Conservation (phyloP, 768 basidiomycete genomes). For the Rhodocollybia butyracea region DNA sequence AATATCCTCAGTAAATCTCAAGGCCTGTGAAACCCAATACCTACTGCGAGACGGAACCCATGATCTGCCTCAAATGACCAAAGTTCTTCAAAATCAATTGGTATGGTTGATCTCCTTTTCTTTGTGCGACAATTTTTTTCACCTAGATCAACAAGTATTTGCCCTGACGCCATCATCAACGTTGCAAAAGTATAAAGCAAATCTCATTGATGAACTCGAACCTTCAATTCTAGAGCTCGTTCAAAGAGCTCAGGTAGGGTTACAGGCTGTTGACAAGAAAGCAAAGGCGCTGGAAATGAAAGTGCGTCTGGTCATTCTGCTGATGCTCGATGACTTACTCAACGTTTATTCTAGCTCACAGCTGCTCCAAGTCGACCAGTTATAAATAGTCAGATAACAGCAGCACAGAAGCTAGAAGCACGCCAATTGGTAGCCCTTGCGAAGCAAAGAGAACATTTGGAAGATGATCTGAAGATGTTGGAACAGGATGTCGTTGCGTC, state of each 20-base stretch:
- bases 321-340: neutral
- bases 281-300: conserved; percentile 61
- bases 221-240: conserved; percentile 77
- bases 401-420: conserved; percentile 63
- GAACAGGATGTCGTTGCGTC: conserved; percentile 60
- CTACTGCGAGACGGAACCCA: conserved; percentile 66
- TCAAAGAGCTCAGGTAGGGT: conserved; percentile 64
- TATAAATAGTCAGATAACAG: conserved; percentile 44
- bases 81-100: conserved; percentile 63
- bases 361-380: conserved; percentile 45
- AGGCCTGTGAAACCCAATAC: conserved; percentile 69
- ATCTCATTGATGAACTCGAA: conserved; percentile 76
- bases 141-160: conserved; percentile 52
- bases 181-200: conserved; percentile 70
- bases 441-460: conserved; percentile 66
- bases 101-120: conserved; percentile 34
- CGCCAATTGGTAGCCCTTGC: conserved; percentile 60
- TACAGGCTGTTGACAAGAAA: conserved; percentile 58
- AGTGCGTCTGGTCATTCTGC: conserved; percentile 36
- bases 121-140: neutral
- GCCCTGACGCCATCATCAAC: conserved; percentile 70
- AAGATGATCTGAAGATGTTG: conserved; percentile 55
- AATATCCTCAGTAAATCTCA: neutral
- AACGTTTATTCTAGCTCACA: conserved; percentile 46
- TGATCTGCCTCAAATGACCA: conserved; percentile 70